Base-by-base conservation (phyloP, 495 filamentous ascomycete genomes). In the Hyaloscypha bicolor region DNA sequence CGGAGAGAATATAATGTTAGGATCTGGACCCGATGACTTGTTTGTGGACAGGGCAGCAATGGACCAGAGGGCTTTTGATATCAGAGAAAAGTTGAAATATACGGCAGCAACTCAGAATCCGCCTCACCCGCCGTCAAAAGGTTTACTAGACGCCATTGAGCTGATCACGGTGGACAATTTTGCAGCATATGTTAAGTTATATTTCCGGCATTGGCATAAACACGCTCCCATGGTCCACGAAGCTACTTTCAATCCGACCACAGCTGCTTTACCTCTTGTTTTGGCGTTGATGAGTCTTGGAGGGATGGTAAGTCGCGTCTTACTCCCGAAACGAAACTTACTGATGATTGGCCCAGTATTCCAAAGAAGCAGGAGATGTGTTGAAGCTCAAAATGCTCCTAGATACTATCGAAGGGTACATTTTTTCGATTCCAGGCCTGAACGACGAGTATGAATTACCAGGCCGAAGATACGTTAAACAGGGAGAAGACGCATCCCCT, bases 161-260 rank as follows among this genome's bases (percentile, higher is more conserved):
- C 19, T 65, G 9, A 70, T 74, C 4, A 71, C 67, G 0, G 69
- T 51, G 9, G 56, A 62, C 33, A 69, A 57, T 55, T 68, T 74
- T 63, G 69, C 62, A 12, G 56, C 21, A 21, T 70, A 68, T 55
- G 67, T 70, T 14, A 69, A 69, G 39, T 64, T 72, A 33, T 74
- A 74, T 58, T 74, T 74, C 37, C 37, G 67, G 35, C 69, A 74
- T 55, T 74, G 69, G 69, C 69, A 74, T 52, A 71, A 71, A 52
- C 72, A 74, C 64, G 72, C 25, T 12, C 69, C 72, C 6, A 68
- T 74, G 56, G 60, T 74, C 3, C 72, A 74, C 51, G 72, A 72
- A 39, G 55, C 72, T 0, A 67, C 72, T 9, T 74, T 74, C 52
- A 68, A 71, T 66, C 67, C 70, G 2, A 65, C 57, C 31, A 60